Base-by-base conservation (phyloP, 179 eudicot species). In the Vitellaria paradoxa region DNA sequence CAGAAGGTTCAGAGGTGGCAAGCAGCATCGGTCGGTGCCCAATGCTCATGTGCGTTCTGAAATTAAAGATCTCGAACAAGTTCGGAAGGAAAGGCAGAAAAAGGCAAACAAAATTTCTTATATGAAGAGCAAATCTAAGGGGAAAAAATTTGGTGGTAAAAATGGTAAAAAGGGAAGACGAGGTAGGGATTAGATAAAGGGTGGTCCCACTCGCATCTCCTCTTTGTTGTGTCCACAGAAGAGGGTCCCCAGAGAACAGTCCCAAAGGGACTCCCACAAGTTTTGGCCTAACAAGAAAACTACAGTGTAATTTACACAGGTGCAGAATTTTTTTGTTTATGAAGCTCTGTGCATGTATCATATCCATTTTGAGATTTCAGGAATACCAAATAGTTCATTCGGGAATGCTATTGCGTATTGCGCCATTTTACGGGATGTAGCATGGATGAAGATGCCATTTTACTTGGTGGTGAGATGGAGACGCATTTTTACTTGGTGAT, bases 1-100 rank as follows among this genome's bases (percentile, higher is more conserved):
- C 75, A 70, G 83, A 80, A 85, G 86, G 70, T 87, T 89, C 82
- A 82, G 79, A 81, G 86, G 97, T 72, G 90, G 95, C 63, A 88
- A 62, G 72, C 82, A 77, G 74, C 80, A 85, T 20, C 80, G 62
- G 13, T 57, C 84, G 14, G 81, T 93, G 45, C 99, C 97, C 0
- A 95, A 95, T 79, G 97, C 99, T 65, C 89, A 95, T 24, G 88
- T 91, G 52, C 97, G 88, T 37, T 91, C 97, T 2, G 99, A 95
- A 77, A 87, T 95, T 70, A 95, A 95, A 83, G 81, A 89, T 79
- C 78, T 79, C 8, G 97, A 95, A 23, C 99, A 95, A 81, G 93
- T 95, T 80, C 88, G 97, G 50, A 95, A 93, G 82, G 92, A 89
- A 74, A 88, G 97, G 82, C 93, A 93, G 80, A 89, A 84, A 79